Percentiles rank a stretch among this genome's conserved stretches.
These are phyloP conservation scores for Agmasoma carcini DNA, from an alignment of 371 early-diverging fungal genomes.

Conservation along the genomic window DNA sequence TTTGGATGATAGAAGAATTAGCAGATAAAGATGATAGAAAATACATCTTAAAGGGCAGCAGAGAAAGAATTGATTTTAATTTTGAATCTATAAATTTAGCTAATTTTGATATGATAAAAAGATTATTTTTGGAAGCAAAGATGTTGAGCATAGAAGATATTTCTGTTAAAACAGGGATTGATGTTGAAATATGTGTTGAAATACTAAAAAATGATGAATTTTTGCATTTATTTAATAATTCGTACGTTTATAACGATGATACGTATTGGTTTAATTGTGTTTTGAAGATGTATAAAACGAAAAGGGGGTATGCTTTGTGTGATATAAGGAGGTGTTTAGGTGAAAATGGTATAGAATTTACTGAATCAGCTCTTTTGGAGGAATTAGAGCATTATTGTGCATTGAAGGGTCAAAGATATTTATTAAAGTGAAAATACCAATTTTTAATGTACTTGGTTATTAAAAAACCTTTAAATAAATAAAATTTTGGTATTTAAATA, in stretches of 20 bases:
- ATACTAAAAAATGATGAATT: neutral
- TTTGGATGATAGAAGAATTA: slow-evolving; percentile 21
- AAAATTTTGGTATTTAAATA: too few relatives aligned
- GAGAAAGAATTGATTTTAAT: slow-evolving; percentile 13
- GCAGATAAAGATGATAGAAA: slow-evolving; percentile 9
- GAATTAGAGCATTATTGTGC: slow-evolving; percentile 3
- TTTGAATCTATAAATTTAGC: neutral
- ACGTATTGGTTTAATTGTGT: slow-evolving; percentile 3
- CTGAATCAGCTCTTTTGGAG: neutral
- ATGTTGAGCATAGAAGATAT: slow-evolving; percentile 7
- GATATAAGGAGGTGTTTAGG: neutral
- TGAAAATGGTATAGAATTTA: neutral
- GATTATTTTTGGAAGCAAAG: neutral
- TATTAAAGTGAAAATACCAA: too few relatives aligned
- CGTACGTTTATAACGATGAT: slow-evolving; percentile 10
- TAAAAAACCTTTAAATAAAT: too few relatives aligned
- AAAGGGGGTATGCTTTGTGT: neutral
- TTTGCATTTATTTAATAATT: neutral
- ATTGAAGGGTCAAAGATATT: neutral
- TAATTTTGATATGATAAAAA: neutral
- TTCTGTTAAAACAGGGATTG: neutral
- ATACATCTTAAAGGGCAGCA: slow-evolving; percentile 19
- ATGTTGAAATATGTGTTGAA: neutral
- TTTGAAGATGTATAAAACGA: neutral
- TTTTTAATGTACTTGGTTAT: too few relatives aligned